Percentiles rank a stretch among this genome's conserved stretches.
Conservation (phyloP, 192 early-diverging fungal genomes). For the Physocladia obscura region DNA sequence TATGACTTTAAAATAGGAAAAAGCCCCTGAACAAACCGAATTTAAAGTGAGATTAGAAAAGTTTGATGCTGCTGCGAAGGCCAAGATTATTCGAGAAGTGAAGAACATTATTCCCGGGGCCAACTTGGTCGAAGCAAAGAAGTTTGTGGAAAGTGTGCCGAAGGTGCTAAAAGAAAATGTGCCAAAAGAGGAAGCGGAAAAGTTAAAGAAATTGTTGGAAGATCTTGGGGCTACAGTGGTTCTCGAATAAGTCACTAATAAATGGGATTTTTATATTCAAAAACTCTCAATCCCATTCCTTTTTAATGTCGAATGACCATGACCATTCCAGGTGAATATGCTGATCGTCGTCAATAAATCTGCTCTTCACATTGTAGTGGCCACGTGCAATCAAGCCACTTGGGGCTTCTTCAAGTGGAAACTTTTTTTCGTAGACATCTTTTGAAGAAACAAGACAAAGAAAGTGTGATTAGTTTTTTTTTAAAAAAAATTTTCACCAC, state of each 20-base stretch:
- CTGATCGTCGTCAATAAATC: conserved; percentile 92
- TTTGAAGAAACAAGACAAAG: neutral
- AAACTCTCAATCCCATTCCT: conserved; percentile 76
- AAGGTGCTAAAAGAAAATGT: conserved; percentile 90
- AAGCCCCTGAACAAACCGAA: conserved; percentile 86
- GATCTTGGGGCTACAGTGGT: conserved; percentile 88
- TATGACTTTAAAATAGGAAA: too few relatives aligned
- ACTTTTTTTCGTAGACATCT: conserved; percentile 84
- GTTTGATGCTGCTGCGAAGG: conserved; percentile 90
- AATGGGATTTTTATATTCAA: neutral
- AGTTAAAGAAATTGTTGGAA: conserved; percentile 93
- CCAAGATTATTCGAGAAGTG: conserved; percentile 98
- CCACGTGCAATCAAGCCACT: conserved; percentile 89
- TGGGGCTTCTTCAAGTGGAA: conserved; percentile 84
- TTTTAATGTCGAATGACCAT: conserved; percentile 80
- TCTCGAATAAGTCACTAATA: conserved; percentile 91
- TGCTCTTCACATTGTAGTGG: conserved; percentile 84
- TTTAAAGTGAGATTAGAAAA: conserved; percentile 96
- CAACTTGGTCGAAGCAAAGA: conserved; percentile 98
- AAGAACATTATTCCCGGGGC: conserved; percentile 90
- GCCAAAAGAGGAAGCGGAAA: conserved; percentile 94
- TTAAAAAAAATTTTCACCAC: neutral
- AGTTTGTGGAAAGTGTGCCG: conserved; percentile 96
- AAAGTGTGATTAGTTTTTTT: neutral
- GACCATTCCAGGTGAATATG: conserved; percentile 57